A percentile compares a stretch with the other conserved stretches of the same genome.
These are phyloP conservation scores for Magnusiomyces tetraspermus DNA, from an alignment of 1,139 yeast genomes.

Conservation along the genomic window DNA sequence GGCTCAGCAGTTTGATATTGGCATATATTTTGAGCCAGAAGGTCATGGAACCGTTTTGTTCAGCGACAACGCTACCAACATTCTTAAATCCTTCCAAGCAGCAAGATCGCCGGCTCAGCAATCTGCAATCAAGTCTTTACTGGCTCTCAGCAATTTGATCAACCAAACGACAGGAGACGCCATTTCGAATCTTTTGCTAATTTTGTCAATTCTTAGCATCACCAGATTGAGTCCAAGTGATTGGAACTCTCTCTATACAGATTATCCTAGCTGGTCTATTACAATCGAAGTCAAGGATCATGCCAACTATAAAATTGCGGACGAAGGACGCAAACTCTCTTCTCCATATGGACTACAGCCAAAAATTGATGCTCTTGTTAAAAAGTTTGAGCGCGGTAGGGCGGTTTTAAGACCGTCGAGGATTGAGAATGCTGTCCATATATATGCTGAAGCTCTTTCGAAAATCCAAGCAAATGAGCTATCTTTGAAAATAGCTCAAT, in stretches of 20 bases:
- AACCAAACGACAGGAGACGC: constrained; percentile 98
- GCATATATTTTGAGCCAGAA: constrained; percentile 94
- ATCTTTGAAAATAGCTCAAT: constrained; percentile 41
- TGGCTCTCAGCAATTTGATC: constrained; percentile 56
- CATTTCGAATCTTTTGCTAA: constrained; percentile 74
- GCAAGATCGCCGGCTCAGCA: constrained; percentile 33
- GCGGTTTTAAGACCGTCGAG: constrained; percentile 96
- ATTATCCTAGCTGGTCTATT: constrained; percentile 74
- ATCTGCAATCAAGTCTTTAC: constrained; percentile 44
- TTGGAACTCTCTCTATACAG: constrained; percentile 75
- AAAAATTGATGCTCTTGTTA: constrained; percentile 57
- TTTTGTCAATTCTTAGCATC: constrained; percentile 54
- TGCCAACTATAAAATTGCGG: constrained; percentile 66
- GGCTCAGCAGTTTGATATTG: constrained; percentile 75
- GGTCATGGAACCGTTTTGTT: constrained; percentile 98
- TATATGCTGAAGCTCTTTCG: constrained; percentile 80
- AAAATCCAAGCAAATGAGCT: constrained; percentile 44
- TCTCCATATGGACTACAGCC: constrained; percentile 72
- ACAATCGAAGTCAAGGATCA: constrained; percentile 82
- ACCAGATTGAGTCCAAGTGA: constrained; percentile 49
- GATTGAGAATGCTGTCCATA: constrained; percentile 94
- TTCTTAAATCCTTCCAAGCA: constrained; percentile 25
- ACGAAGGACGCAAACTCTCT: constrained; percentile 76
- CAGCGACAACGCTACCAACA: constrained; percentile 46
- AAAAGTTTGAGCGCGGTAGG: constrained; percentile 54